A percentile compares a stretch with the other conserved stretches of the same genome.
phyloP scores from a whole-genome alignment of 2,329 filamentous ascomycete species.

The Akanthomyces lecanii region DNA sequence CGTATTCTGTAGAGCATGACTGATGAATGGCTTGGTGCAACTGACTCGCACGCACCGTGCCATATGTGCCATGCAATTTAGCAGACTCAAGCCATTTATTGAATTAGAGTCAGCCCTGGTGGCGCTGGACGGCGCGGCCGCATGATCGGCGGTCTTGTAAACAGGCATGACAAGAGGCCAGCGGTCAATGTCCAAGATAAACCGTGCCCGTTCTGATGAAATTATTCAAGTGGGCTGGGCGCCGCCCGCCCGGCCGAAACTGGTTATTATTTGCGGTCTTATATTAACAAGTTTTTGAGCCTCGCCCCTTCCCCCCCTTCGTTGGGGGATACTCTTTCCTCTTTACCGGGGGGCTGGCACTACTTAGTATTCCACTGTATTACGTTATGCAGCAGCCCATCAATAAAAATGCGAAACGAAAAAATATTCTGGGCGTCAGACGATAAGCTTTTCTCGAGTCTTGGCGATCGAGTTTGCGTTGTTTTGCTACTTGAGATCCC shows the following conservation, averaged over 20 bases:
- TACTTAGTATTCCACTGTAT: neutral
- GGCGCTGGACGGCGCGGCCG: neutral
- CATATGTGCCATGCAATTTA: neutral
- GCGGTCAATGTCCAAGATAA: neutral
- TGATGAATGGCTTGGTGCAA: too few relatives aligned
- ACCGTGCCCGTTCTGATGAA: neutral
- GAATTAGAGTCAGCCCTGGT: neutral
- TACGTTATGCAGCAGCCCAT: neutral
- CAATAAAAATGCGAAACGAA: too few relatives aligned
- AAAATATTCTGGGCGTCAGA: neutral
- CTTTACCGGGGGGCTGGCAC: neutral
- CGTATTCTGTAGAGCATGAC: too few relatives aligned
- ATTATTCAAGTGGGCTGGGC: neutral
- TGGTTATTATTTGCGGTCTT: conserved; percentile 12
- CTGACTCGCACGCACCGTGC: neutral
- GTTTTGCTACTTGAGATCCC: neutral
- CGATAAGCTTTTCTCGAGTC: neutral
- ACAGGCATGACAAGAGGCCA: neutral
- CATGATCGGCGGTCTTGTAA: neutral
- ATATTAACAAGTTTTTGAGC: neutral
- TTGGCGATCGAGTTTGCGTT: conserved; percentile 1
- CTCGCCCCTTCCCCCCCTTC: neutral
- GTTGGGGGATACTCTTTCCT: too few relatives aligned
- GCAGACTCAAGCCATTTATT: neutral
- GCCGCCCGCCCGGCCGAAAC: neutral